phyloP scores from a whole-genome alignment of 2,329 filamentous ascomycete species.

The Aureobasidium leucospermi region DNA sequence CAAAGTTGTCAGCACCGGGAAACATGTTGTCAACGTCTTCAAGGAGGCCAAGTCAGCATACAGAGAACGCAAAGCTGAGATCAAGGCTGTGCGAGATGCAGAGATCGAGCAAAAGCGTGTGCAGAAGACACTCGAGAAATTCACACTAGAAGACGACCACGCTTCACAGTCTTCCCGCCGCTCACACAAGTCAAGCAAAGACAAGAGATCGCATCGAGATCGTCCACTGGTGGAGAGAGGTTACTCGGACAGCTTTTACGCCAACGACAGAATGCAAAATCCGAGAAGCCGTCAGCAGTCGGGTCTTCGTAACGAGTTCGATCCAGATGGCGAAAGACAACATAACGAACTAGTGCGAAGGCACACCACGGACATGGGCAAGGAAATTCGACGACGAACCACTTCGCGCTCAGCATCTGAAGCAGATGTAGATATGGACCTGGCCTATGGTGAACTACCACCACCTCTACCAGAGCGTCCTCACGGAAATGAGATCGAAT shows the following conservation, averaged over 20 bases:
- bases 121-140: conserved; percentile 43
- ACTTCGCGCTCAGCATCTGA: conserved; percentile 31
- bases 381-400: conserved; percentile 1
- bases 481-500: conserved; percentile 46
- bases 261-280: conserved; percentile 28
- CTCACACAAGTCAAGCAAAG: conserved; percentile 10
- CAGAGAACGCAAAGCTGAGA: conserved; percentile 75
- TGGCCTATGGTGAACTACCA: conserved; percentile 81
- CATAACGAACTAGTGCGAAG: conserved; percentile 35
- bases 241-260: conserved; percentile 39
- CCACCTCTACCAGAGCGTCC: conserved; percentile 51
- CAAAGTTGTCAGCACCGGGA: conserved; percentile 85
- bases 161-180: conserved; percentile 22
- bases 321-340: conserved; percentile 22
- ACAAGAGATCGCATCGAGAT: conserved; percentile 12
- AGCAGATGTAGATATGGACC: conserved; percentile 71
- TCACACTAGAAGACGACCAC: conserved; percentile 24
- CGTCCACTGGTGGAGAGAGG: conserved; percentile 37
- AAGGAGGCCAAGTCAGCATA: conserved; percentile 88
- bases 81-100: conserved; percentile 62
- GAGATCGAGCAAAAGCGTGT: conserved; percentile 51
- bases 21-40: conserved; percentile 82
- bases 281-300: conserved; percentile 22
- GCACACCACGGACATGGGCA: conserved; percentile 29
- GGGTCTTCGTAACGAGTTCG: conserved; percentile 23